A percentile compares a stretch with the other conserved stretches of the same genome.
These are phyloP conservation scores for Rhynchosporium secalis DNA, from an alignment of 2,329 filamentous ascomycete genomes.

Conservation along the genomic window DNA sequence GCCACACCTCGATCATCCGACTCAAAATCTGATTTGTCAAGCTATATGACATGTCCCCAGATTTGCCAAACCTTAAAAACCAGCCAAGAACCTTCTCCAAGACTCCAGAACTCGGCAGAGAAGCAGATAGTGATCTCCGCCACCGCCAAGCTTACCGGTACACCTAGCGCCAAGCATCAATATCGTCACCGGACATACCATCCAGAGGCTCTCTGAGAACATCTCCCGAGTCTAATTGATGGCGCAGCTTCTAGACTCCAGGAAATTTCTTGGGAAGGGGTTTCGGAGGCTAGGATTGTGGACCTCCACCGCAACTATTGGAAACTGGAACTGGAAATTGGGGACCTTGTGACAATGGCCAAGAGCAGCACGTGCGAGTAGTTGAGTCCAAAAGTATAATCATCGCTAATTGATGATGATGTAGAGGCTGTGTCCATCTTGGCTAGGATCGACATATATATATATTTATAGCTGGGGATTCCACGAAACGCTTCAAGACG, in stretches of 20 bases:
- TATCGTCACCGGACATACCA: not conserved
- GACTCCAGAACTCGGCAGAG: not conserved
- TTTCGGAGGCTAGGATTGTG: not conserved
- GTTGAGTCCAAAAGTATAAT: not conserved
- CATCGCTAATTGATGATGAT: slow-evolving; percentile 1
- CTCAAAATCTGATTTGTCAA: not conserved
- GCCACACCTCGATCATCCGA: too few relatives aligned
- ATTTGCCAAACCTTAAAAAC: not conserved
- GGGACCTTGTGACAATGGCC: slow-evolving; percentile 3
- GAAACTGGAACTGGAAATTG: not conserved
- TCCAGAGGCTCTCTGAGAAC: not conserved
- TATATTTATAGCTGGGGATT: not conserved
- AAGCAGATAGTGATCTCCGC: not conserved
- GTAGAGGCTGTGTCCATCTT: slow-evolving; percentile 6
- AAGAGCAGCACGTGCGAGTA: slow-evolving; percentile 1
- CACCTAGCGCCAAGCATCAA: not conserved
- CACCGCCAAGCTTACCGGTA: not conserved
- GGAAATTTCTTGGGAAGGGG: not conserved
- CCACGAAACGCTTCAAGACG: not conserved
- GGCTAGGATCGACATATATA: slow-evolving; percentile 1
- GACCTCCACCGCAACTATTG: not conserved
- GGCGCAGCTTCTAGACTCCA: not conserved
- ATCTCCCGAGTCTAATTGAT: not conserved
- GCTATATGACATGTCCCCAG: slow-evolving; percentile 1
- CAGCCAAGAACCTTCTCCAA: not conserved